phyloP scores from a whole-genome alignment of 164 flowering plant genomes.

The Litsea cubeba region DNA sequence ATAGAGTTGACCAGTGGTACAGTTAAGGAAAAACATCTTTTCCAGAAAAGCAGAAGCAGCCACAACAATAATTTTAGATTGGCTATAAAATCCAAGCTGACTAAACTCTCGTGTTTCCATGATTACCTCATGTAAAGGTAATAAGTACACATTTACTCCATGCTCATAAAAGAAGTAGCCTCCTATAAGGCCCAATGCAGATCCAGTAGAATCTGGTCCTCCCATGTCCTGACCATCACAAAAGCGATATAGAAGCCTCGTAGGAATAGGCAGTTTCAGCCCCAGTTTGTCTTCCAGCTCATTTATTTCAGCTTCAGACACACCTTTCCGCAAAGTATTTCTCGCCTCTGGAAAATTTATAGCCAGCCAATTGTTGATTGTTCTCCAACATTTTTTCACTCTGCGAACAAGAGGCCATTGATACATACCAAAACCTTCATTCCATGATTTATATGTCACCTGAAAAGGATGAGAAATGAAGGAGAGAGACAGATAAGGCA shows the following conservation, averaged over 20 bases:
- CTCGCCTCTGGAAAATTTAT: conserved; percentile 46
- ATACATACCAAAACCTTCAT: conserved; percentile 59
- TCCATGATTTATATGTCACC: conserved; percentile 70
- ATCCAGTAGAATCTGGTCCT: conserved; percentile 1
- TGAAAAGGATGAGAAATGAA: conserved; percentile 12
- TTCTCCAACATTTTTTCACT: conserved; percentile 54
- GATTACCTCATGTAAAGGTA: conserved; percentile 47
- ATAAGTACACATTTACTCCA: conserved; percentile 60
- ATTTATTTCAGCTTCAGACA: conserved; percentile 63
- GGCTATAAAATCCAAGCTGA: conserved; percentile 28
- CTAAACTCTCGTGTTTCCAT: conserved; percentile 37
- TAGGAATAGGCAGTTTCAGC: conserved; percentile 75
- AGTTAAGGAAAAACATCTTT: conserved; percentile 75
- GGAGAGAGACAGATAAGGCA: background rate
- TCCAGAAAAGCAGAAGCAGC: conserved; percentile 44
- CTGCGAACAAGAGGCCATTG: conserved; percentile 63
- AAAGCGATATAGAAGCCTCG: conserved; percentile 78
- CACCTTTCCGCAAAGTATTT: conserved; percentile 58
- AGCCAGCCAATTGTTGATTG: conserved; percentile 44
- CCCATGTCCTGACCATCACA: conserved; percentile 64
- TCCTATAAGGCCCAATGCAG: conserved; percentile 67
- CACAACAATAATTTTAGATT: conserved; percentile 50
- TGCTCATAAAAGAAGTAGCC: conserved; percentile 72
- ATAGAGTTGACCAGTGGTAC: conserved; percentile 61
- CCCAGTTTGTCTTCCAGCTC: conserved; percentile 46